Base-by-base conservation (phyloP, 1,284 basidiomycete genomes). In the Trichosporon ovoides region DNA sequence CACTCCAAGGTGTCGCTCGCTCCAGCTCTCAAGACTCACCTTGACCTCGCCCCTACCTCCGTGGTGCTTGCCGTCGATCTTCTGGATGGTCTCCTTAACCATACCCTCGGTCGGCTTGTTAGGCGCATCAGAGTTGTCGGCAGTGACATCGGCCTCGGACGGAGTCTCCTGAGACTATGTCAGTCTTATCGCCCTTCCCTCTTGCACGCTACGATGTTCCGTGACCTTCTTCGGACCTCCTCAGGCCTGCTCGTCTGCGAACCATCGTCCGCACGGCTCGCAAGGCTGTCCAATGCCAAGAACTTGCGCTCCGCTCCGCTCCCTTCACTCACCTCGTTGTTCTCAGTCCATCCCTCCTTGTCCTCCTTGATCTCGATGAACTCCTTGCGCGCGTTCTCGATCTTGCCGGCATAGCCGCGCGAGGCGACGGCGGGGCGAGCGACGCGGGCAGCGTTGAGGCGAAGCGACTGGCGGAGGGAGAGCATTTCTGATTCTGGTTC, bases 101-200 rank as follows among this genome's bases (percentile, higher is more conserved):
- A 61, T 34, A 4, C 11, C 22, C 18, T 19, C 22, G 28, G 16
- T 10, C 2, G 59, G 59, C 52, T 54, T 54, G 53, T 22, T 20
- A 14, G 43, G 49, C n/a, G 22, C n/a, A 20, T 36, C 7, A 20
- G 16, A 18, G 16, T 37, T 10, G 53, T 61, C 60, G 33, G 60
- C 56, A 7, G 50, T 51, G 16, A 57, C 60, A 43, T 49, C 49
- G 36, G 53, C 50, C 60, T 61, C 53, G 37, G 60, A 61, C 50
- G 55, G 56, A 50, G 60, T 61, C 50, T 61, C 40, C 12, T 20
- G 34, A 24, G 37, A n/a, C n/a, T n/a, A n/a, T n/a, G n/a, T n/a
- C n/a, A n/a, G n/a, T n/a, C n/a, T n/a, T n/a, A n/a, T n/a, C n/a
- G n/a, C n/a, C n/a, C n/a, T n/a, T n/a, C n/a, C n/a, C n/a, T n/a